These are phyloP conservation scores for Xylaria flabelliformis DNA, from an alignment of 495 filamentous ascomycete genomes.

Conservation along the genomic window DNA sequence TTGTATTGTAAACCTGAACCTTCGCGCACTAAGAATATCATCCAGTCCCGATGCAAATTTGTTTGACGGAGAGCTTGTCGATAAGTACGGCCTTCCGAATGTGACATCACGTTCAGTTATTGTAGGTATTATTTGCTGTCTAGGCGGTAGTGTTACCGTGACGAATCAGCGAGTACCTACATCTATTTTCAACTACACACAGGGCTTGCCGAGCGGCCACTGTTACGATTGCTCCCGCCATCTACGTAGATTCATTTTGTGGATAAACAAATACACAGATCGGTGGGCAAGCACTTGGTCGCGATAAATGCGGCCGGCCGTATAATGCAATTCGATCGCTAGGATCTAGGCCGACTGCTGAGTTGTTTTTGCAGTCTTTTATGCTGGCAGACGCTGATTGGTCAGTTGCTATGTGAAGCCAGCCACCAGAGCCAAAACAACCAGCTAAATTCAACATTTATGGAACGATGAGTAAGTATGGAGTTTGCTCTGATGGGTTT, in stretches of 20 bases:
- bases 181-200: background rate
- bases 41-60: background rate
- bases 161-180: background rate
- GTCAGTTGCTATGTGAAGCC: conserved; percentile 13
- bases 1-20: background rate
- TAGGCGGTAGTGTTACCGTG: background rate
- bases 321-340: conserved; percentile 21
- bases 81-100: background rate
- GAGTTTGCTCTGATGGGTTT: conserved; percentile 14
- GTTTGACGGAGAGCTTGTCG: background rate
- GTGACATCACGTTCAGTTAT: background rate
- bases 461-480: conserved; percentile 7
- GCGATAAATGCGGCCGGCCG: conserved; percentile 17
- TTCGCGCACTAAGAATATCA: background rate
- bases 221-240: background rate
- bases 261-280: conserved; percentile 10
- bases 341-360: conserved; percentile 15
- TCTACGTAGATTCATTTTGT: background rate
- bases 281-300: conserved; percentile 10
- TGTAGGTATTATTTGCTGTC: background rate
- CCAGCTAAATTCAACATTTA: conserved; percentile 8
- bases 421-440: conserved; percentile 23
- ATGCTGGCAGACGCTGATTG: conserved; percentile 29
- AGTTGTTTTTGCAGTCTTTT: conserved; percentile 28
- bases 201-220: background rate